Percentiles rank a stretch among this genome's conserved stretches.
phyloP scores from a whole-genome alignment of 345 rosid species.

The Eucalyptus decipiens region DNA sequence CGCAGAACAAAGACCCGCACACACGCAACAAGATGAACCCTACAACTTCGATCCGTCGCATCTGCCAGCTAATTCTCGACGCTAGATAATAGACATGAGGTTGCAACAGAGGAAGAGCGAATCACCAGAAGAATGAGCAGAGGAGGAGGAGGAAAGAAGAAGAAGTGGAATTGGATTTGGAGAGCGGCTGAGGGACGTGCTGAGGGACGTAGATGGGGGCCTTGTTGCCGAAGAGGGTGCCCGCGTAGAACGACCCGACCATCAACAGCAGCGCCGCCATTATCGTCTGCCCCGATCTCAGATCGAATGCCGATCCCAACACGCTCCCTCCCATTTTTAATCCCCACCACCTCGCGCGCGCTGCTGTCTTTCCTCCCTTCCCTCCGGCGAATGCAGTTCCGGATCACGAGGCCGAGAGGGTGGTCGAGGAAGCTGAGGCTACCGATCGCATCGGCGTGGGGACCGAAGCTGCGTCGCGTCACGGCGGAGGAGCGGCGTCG shows the following conservation, averaged over 20 bases:
- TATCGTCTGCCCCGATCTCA: conserved; percentile 61
- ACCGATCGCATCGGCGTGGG: background rate
- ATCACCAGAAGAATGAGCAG: background rate
- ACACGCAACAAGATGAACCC: background rate
- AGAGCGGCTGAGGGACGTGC: conserved; percentile 17
- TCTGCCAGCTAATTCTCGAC: background rate
- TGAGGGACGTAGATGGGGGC: conserved; percentile 32
- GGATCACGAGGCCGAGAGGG: background rate
- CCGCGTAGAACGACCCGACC: conserved; percentile 71
- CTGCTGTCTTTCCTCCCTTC: background rate
- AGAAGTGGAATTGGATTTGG: conserved; percentile 10
- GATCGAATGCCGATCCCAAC: conserved; percentile 51
- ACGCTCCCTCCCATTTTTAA: conserved; percentile 39
- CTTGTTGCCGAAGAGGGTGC: conserved; percentile 70
- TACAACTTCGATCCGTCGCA: background rate
- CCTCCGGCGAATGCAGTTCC: background rate
- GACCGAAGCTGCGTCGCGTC: background rate
- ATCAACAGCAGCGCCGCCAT: conserved; percentile 56
- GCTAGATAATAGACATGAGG: background rate
- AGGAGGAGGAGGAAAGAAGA: conserved; percentile 1
- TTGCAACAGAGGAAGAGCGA: background rate
- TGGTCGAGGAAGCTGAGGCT: background rate
- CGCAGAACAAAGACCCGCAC: background rate
- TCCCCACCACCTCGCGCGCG: background rate
- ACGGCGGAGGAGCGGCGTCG: background rate